phyloP scores from a whole-genome alignment of 176 grass and related monocot species.

The Carex parvula region DNA sequence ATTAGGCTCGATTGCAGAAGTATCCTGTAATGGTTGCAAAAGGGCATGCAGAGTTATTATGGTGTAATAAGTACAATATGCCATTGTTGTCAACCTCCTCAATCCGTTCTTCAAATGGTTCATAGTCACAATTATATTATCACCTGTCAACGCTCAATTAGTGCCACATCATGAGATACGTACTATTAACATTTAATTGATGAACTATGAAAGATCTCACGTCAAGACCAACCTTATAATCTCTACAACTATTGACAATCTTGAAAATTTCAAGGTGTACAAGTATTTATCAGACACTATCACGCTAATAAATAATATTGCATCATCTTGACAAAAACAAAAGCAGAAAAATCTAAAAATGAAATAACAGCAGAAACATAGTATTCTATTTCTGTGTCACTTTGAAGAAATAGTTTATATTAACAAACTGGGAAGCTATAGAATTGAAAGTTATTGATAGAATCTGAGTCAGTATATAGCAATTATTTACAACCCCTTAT shows the following conservation, averaged over 20 bases:
- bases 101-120: constrained; percentile 31
- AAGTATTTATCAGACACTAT: not conserved
- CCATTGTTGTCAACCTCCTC: constrained; percentile 26
- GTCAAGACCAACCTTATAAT: not conserved
- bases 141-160: not conserved
- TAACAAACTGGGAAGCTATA: not conserved
- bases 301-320: not conserved
- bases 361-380: not conserved
- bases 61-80: constrained; percentile 28
- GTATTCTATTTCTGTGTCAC: not conserved
- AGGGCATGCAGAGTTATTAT: constrained; percentile 42
- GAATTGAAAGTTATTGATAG: not conserved
- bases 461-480: not conserved
- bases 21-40: constrained; percentile 81
- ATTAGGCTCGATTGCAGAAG: constrained; percentile 31
- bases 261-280: not conserved
- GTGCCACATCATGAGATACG: not conserved
- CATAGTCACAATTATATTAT: not conserved
- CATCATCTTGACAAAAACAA: not conserved
- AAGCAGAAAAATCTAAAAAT: not conserved
- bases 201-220: not conserved
- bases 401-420: not conserved
- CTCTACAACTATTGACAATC: not conserved
- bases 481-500: not conserved
- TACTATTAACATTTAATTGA: not conserved